Base-by-base conservation (phyloP, 106 monocot species). In the Acanthochlamys bracteata region DNA sequence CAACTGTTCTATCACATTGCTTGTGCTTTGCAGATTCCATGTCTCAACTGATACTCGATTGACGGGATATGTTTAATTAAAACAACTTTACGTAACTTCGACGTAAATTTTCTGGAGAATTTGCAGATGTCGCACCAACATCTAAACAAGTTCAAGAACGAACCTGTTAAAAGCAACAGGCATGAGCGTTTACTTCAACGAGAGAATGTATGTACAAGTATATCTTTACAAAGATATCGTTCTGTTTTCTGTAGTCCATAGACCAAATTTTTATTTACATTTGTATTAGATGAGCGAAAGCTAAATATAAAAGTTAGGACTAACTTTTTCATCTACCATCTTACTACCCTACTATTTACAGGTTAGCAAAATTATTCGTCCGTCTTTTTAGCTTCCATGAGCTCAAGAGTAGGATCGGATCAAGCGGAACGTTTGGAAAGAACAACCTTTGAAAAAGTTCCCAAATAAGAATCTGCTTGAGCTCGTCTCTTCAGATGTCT, bases 391-490 rank as follows among this genome's bases (percentile, higher is more conserved):
- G 13, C 15, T 14, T 59, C 26, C 59, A 59, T 14, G 3, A 59
- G 13, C 19, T 73, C 67, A 82, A 17, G 81, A 76, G 73, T 76
- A 69, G 10, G 76, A 82, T 61, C 73, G 53, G 23, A 82, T 57
- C 61, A 73, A 42, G 24, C 76, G 59, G 39, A 82, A 70, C 24
- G 60, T 77, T 40, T 76, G 76, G 57, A 82, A 70, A 10, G 82
- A 70, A 24, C 76, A 82, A 4, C 69, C 82, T 45, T 66, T 76
- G 52, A 82, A 62, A 20, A 82, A 66, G 42, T 53, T 82, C 14
- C 65, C 73, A 12, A 82, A 66, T 20, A 77, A 64, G 65, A 76
- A 77, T 8, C 73, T 55, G 4, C 53, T 39, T 1, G 45, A 2
- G 27, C 65, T 63, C n/a, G 73, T 53, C 10, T 58, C 56, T 15